phyloP scores from a whole-genome alignment of 2,329 filamentous ascomycete species.

The Dactylellina drechsleri region DNA sequence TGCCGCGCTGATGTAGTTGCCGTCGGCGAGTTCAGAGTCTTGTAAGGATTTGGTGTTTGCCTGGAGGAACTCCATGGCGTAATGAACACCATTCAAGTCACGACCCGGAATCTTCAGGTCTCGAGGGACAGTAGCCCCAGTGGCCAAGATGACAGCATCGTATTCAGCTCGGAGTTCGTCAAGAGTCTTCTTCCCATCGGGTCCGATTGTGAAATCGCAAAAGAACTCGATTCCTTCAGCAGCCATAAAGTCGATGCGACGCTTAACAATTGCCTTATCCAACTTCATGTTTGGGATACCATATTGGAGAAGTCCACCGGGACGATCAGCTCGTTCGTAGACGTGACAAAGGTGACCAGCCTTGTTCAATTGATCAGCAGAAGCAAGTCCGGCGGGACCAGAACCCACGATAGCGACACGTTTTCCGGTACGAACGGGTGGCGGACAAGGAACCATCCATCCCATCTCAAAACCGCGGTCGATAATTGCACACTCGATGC shows the following conservation, averaged over 20 bases:
- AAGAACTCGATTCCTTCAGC: conserved; percentile 86
- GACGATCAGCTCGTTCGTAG: conserved; percentile 90
- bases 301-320: conserved; percentile 88
- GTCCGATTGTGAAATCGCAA: conserved; percentile 79
- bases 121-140: conserved; percentile 90
- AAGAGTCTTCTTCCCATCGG: conserved; percentile 68
- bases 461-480: conserved; percentile 97
- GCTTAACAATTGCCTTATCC: conserved; percentile 96
- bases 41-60: conserved; percentile 97
- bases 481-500: conserved; percentile 96
- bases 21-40: conserved; percentile 85
- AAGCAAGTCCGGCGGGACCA: conserved; percentile 87
- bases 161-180: conserved; percentile 75
- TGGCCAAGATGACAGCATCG: conserved; percentile 89
- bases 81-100: conserved; percentile 89
- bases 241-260: conserved; percentile 93
- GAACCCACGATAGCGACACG: conserved; percentile 89
- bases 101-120: conserved; percentile 91
- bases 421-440: conserved; percentile 84
- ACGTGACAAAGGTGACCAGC: conserved; percentile 88
- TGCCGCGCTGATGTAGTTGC: conserved; percentile 90
- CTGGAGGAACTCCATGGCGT: conserved; percentile 95
- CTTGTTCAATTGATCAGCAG: conserved; percentile 92
- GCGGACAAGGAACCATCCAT: conserved; percentile 90
- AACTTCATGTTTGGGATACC: conserved; percentile 99